Percentiles rank a stretch among this genome's conserved stretches.
Evolutionary conservation across 108 stramenopile species (phyloP).

Genomic region (Schizochytrium sp.): DNA sequence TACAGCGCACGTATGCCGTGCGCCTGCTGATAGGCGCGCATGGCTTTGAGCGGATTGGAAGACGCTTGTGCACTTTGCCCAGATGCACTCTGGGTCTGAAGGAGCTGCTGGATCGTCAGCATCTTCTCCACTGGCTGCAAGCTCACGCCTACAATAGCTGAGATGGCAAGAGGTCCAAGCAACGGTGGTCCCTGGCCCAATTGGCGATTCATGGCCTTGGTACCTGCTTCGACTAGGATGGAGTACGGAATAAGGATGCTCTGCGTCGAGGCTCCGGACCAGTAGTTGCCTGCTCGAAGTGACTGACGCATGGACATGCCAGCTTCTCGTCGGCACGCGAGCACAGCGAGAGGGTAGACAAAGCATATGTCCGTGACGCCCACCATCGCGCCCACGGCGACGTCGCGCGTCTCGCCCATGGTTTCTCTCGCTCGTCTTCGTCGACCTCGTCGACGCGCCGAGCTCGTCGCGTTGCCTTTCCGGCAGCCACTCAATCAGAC

Average conservation of each 20-base stretch:
- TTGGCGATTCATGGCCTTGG: not conserved
- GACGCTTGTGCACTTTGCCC: not conserved
- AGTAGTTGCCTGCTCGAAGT: not conserved
- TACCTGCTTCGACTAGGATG: not conserved
- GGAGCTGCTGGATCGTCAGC: not conserved
- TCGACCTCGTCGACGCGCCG: no score
- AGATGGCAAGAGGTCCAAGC: not conserved
- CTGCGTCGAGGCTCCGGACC: constrained; percentile 1
- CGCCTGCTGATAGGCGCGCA: not conserved
- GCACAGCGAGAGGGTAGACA: constrained; percentile 2
- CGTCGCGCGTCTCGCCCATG: not conserved
- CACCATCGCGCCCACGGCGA: not conserved
- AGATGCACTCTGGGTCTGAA: not conserved
- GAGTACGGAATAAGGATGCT: not conserved
- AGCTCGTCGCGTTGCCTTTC: no score
- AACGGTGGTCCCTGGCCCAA: not conserved
- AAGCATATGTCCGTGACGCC: not conserved
- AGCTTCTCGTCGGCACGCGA: constrained; percentile 2
- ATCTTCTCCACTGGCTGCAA: not conserved
- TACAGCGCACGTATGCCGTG: not conserved
- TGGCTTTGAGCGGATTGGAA: not conserved
- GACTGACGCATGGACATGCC: not conserved
- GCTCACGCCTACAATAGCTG: not conserved
- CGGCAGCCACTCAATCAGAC: no score
- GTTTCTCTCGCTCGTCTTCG: not conserved